These are phyloP conservation scores for Dendrocalamus sinicus DNA, from an alignment of 176 grass and related monocot genomes.

Conservation along the genomic window DNA sequence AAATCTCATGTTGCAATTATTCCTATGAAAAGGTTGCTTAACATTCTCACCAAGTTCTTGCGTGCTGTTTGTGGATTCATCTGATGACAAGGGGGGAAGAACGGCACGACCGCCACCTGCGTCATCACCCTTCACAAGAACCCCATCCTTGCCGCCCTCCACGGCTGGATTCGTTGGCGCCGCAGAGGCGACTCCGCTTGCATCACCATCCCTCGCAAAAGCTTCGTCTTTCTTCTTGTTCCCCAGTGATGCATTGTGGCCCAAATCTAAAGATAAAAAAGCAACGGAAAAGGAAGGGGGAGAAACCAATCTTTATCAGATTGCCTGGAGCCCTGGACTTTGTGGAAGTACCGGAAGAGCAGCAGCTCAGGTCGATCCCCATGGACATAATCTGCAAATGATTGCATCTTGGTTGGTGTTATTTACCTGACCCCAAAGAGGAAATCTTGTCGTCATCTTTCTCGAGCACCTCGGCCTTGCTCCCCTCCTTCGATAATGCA, in stretches of 20 bases:
- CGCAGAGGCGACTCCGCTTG: background rate
- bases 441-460: conserved; percentile 28
- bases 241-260: conserved; percentile 31
- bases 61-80: conserved; percentile 46
- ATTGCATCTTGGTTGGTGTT: background rate
- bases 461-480: conserved; percentile 52
- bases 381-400: conserved; percentile 6
- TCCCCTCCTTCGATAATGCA: conserved; percentile 38
- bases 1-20: background rate
- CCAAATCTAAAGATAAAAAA: conserved; percentile 43
- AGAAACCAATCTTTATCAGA: conserved; percentile 29
- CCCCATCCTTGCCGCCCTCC: background rate
- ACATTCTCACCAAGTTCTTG: conserved; percentile 32
- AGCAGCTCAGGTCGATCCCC: background rate
- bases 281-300: background rate
- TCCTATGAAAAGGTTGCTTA: background rate
- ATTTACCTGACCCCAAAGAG: conserved; percentile 29
- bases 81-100: conserved; percentile 37
- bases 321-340: background rate
- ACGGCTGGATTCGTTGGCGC: background rate
- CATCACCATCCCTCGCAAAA: conserved; percentile 29
- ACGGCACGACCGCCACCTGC: background rate
- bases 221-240: conserved; percentile 26
- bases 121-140: conserved; percentile 17
- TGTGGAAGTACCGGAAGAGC: conserved; percentile 11